Evolutionary conservation across 2,329 filamentous ascomycete genomes (phyloP).

Genomic region (Hypoxylon sp.): DNA sequence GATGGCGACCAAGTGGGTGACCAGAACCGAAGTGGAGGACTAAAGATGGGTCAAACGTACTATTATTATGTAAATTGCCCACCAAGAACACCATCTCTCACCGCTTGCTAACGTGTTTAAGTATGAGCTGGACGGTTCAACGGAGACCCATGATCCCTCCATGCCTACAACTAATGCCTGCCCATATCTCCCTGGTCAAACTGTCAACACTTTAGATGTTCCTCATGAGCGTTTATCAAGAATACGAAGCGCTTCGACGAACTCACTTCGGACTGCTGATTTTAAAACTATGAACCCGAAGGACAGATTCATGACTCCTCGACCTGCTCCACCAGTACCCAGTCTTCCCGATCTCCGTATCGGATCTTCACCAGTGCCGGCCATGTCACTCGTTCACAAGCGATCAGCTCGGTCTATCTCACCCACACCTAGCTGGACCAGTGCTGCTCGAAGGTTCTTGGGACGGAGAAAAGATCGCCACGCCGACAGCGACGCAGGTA

Average conservation of each 20-base stretch:
- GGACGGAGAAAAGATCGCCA: constrained; percentile 52
- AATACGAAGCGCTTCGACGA: constrained; percentile 71
- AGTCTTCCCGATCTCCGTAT: constrained; percentile 50
- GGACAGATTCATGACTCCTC: constrained; percentile 77
- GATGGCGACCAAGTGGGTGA: constrained; percentile 70
- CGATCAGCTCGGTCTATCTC: constrained; percentile 57
- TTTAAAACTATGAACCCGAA: constrained; percentile 80
- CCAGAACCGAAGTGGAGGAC: constrained; percentile 74
- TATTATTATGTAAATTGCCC: constrained; percentile 85
- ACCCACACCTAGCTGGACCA: constrained; percentile 57
- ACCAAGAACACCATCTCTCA: constrained; percentile 9
- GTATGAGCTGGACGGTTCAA: constrained; percentile 84
- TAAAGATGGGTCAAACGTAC: constrained; percentile 93
- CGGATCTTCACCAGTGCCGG: constrained; percentile 46
- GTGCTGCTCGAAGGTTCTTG: constrained; percentile 59
- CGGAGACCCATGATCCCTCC: constrained; percentile 77
- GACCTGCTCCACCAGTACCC: constrained; percentile 63
- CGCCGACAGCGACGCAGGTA: constrained; percentile 48
- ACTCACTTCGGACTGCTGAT: constrained; percentile 64
- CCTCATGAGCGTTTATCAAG: constrained; percentile 71
- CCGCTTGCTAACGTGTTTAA: constrained; percentile 50
- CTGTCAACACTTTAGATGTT: constrained; percentile 83
- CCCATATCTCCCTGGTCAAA: constrained; percentile 87
- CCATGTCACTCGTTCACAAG: constrained; percentile 46
- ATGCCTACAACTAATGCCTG: constrained; percentile 80